Base-by-base conservation (phyloP, 2,329 filamentous ascomycete genomes). In the Eurotiales sp. region DNA sequence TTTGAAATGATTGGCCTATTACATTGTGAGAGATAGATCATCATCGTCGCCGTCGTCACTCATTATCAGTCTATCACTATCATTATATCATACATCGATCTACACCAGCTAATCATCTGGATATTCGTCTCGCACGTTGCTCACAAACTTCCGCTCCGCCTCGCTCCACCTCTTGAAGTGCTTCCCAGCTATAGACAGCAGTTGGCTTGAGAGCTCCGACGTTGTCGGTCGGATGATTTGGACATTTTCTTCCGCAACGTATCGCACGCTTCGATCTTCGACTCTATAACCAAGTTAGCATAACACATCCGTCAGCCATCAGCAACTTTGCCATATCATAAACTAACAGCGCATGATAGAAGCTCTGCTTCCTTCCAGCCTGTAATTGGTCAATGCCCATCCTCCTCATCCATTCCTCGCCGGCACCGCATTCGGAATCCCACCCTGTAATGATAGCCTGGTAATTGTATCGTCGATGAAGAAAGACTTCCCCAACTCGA, bases 121-220 rank as follows among this genome's bases (percentile, higher is more conserved):
- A 68, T 90, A 96, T 62, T 91, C 84, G 60, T 95, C 88, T 59
- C 72, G 72, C 48, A 88, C 76, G 67, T 96, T 97, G 60, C 90
- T 95, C 27, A 96, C 78, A 72, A 97, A 99, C 3, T 72, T 76
- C 58, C 82, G 82, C 0, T 71, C 76, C 29, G 72, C 73, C 4
- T 67, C 63, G 68, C 96, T 88, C 77, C 90, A 97, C 37, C 90
- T 78, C 69, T 89, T 95, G 69, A 99, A 97, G 68, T 88, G 89
- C 60, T 85, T 86, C 0, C 93, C 93, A 3, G 90, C 89, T 58
- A 88, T 70, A 41, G 77, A 76, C 63, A 89, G 79, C 55, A 95
- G 63, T 2, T 56, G 56, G 14, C 45, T 51, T 1, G 69, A 75
- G 21, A 80, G 70, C n/a, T 79, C 71, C 0, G 80, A 77, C 2